Base-by-base conservation (phyloP, 345 rosid species). In the Punica granatum region DNA sequence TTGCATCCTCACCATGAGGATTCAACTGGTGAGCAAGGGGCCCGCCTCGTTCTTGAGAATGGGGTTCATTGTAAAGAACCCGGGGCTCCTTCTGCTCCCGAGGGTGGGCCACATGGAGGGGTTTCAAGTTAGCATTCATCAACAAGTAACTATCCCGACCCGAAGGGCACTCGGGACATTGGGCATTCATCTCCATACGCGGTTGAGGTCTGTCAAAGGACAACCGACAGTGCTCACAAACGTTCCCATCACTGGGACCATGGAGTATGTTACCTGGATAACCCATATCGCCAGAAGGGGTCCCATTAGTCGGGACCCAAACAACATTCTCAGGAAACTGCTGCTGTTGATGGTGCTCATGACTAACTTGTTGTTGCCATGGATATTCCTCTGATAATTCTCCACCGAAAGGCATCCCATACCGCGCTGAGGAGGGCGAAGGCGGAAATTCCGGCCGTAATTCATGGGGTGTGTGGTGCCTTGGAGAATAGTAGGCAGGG, bases 401-500 rank as follows among this genome's bases (percentile, higher is more conserved):
- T 74, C 90, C 98, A 67, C 89, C 89, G 60, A 83, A 84, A 9
- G 86, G 89, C 78, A 88, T 72, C 36, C 86, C 83, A 54, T 78
- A 85, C 46, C 88, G 78, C 7, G 85, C 86, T 69, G 94, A 81
- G 53, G 99, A 85, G 62, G 98, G 98, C 19, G 98, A 88, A 71
- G 83, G 71, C 35, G 95, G 88, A 72, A 89, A 85, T 48, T 90
- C 96, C 35, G 79, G 72, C 77, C 96, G 87, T 28, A 90, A 82
- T 70, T 92, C 97, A 68, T 79, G 92, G 61, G 79, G 85, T 7
- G 88, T 96, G 78, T 87, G 87, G 53, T 85, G 95, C 84, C 89
- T 78, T 42, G 99, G 98, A 77, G 98, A 94, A 79, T 75, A 84
- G 74, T 79, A 89, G 70, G 86, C 88, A 37, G 89, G 83, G 75